These are phyloP conservation scores for Aspergillus sp. DNA, from an alignment of 2,329 filamentous ascomycete genomes.

Conservation along the genomic window DNA sequence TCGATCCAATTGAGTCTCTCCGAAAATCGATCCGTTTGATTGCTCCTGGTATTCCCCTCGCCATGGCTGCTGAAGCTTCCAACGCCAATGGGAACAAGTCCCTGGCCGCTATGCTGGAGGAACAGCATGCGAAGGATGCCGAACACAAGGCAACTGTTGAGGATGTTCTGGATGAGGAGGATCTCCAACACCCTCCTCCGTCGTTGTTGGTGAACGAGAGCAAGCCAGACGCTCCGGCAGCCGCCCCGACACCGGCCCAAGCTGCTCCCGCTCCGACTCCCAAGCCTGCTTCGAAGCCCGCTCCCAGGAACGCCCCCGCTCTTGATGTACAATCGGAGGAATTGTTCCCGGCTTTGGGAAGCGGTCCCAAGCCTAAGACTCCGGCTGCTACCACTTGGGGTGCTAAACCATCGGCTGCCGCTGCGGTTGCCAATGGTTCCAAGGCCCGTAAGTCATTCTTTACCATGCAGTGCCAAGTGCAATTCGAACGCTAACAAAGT, in stretches of 20 bases:
- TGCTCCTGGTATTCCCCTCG: constrained; percentile 4
- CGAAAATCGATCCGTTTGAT: constrained; percentile 3
- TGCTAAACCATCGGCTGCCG: constrained; percentile 44
- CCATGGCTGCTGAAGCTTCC: constrained; percentile 29
- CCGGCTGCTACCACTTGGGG: constrained; percentile 71
- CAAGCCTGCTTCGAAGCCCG: constrained; percentile 36
- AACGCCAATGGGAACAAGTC: constrained; percentile 34
- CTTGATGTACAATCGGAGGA: constrained; percentile 85
- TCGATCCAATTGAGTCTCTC: background rate
- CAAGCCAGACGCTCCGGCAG: constrained; percentile 17
- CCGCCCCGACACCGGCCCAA: constrained; percentile 14
- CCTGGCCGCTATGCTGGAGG: constrained; percentile 48
- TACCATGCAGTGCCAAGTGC: background rate
- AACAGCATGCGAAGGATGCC: constrained; percentile 48
- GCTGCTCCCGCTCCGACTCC: constrained; percentile 26
- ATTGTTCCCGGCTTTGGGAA: constrained; percentile 84
- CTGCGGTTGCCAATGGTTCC: constrained; percentile 39
- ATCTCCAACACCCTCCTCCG: constrained; percentile 52
- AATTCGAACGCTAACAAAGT: background rate
- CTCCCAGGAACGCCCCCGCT: constrained; percentile 36
- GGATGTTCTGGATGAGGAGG: constrained; percentile 74
- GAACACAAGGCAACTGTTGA: constrained; percentile 63
- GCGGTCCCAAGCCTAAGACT: constrained; percentile 56
- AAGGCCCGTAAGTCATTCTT: constrained; percentile 42
- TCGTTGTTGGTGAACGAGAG: constrained; percentile 36